Conservation (phyloP, 2,329 filamentous ascomycete genomes). For the Fusarium burgessii region DNA sequence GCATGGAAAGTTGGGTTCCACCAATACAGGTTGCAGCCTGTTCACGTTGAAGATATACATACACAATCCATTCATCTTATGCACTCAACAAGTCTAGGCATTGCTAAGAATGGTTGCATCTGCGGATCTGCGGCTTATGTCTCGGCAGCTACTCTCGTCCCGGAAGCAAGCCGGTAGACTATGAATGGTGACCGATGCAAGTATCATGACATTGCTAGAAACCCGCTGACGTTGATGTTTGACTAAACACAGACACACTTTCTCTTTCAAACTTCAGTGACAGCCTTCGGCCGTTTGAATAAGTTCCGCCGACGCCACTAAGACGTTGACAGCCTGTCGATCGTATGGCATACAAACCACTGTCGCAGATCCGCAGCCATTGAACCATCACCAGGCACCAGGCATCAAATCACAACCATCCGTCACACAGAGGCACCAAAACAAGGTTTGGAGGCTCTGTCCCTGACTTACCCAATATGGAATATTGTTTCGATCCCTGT, state of each 20-base stretch:
- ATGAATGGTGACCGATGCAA: background rate
- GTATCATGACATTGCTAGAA: constrained; percentile 16
- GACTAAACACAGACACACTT: background rate
- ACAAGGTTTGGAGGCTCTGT: constrained; percentile 12
- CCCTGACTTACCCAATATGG: constrained; percentile 27
- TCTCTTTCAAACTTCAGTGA: background rate
- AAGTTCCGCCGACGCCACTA: constrained; percentile 32
- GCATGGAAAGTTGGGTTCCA: constrained; percentile 2
- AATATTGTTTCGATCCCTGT: constrained; percentile 21
- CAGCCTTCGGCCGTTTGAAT: constrained; percentile 30
- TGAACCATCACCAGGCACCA: constrained; percentile 11
- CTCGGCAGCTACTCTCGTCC: constrained; percentile 18
- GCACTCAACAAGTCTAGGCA: constrained; percentile 2
- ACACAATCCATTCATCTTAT: constrained; percentile 11
- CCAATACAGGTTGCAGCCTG: constrained; percentile 23
- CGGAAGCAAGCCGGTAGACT: constrained; percentile 7
- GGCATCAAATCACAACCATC: constrained; percentile 9
- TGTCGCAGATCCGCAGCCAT: constrained; percentile 31
- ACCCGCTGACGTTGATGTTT: constrained; percentile 30
- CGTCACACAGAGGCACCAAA: constrained; percentile 15
- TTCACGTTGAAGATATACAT: constrained; percentile 15
- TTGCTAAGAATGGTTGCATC: constrained; percentile 26
- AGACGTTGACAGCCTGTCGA: constrained; percentile 24
- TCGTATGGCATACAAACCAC: background rate
- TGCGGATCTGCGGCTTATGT: constrained; percentile 9